phyloP scores from a whole-genome alignment of 495 filamentous ascomycete species.

The Annulohypoxylon maeteangense region DNA sequence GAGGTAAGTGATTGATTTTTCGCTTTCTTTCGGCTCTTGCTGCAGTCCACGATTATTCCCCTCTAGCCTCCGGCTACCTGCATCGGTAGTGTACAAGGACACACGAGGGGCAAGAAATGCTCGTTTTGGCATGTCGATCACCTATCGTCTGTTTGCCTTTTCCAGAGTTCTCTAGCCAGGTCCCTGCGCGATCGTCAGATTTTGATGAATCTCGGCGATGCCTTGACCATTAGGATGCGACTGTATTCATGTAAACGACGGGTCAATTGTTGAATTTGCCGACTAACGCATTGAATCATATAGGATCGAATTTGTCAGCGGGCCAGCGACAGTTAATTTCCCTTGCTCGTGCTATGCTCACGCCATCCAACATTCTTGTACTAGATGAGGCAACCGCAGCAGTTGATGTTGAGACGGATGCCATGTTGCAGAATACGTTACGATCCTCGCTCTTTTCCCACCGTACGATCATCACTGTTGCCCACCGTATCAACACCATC shows the following conservation, averaged over 20 bases:
- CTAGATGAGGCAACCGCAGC: constrained; percentile 97
- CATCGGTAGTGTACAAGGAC: constrained; percentile 35
- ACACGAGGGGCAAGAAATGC: constrained; percentile 28
- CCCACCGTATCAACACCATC: constrained; percentile 97
- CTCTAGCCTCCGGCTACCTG: constrained; percentile 37
- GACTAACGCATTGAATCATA: constrained; percentile 46
- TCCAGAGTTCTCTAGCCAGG: constrained; percentile 5
- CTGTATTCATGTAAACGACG: background rate
- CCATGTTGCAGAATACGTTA: constrained; percentile 77
- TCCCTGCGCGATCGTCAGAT: constrained; percentile 19
- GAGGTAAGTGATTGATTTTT: constrained; percentile 69
- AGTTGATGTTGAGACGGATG: constrained; percentile 94
- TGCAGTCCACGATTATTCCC: constrained; percentile 19
- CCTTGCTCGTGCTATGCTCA: constrained; percentile 90
- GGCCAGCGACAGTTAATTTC: constrained; percentile 94
- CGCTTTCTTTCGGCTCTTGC: constrained; percentile 56
- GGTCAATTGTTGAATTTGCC: constrained; percentile 20
- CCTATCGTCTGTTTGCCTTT: constrained; percentile 12
- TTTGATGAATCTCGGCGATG: constrained; percentile 4
- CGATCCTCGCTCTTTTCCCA: constrained; percentile 77
- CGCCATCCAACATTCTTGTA: constrained; percentile 96
- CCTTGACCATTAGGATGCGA: constrained; percentile 3
- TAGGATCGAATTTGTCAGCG: constrained; percentile 81
- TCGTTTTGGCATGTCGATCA: constrained; percentile 35
- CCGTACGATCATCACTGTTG: constrained; percentile 97